Percentiles rank a stretch among this genome's conserved stretches.
Evolutionary conservation across 768 basidiomycete genomes (phyloP).

Genomic region (Pleurotus cornucopiae): DNA sequence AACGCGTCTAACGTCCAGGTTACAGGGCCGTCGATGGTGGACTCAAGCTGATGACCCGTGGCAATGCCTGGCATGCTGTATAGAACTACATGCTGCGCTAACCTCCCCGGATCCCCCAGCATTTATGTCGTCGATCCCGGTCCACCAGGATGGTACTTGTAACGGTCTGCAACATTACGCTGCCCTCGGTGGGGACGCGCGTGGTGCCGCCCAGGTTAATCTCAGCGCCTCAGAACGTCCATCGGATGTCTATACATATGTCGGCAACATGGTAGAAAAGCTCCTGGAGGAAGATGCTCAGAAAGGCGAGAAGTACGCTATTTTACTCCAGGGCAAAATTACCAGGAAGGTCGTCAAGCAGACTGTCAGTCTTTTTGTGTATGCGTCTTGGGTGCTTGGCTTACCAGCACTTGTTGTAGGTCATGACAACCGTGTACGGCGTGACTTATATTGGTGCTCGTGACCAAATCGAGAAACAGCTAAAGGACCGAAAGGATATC

Average conservation of each 20-base stretch:
- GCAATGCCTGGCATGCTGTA: slow-evolving; percentile 93
- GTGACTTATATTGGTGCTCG: slow-evolving; percentile 94
- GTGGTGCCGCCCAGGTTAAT: slow-evolving; percentile 92
- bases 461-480: slow-evolving; percentile 89
- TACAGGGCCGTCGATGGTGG: slow-evolving; percentile 84
- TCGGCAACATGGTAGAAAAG: slow-evolving; percentile 81
- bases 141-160: slow-evolving; percentile 98
- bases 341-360: slow-evolving; percentile 96
- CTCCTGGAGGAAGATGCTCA: slow-evolving; percentile 53
- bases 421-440: slow-evolving; percentile 99
- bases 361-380: slow-evolving; percentile 54
- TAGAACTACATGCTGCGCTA: slow-evolving; percentile 81
- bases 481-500: slow-evolving; percentile 72
- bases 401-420: slow-evolving; percentile 32
- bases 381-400: neutral
- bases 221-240: slow-evolving; percentile 79
- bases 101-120: slow-evolving; percentile 64
- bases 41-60: slow-evolving; percentile 89
- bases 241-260: slow-evolving; percentile 92
- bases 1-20: neutral
- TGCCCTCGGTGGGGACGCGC: slow-evolving; percentile 87
- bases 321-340: slow-evolving; percentile 69
- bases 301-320: slow-evolving; percentile 50
- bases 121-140: slow-evolving; percentile 67
- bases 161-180: slow-evolving; percentile 99